Conservation (phyloP, 768 basidiomycete species). For the Tephrocybe sp. region DNA sequence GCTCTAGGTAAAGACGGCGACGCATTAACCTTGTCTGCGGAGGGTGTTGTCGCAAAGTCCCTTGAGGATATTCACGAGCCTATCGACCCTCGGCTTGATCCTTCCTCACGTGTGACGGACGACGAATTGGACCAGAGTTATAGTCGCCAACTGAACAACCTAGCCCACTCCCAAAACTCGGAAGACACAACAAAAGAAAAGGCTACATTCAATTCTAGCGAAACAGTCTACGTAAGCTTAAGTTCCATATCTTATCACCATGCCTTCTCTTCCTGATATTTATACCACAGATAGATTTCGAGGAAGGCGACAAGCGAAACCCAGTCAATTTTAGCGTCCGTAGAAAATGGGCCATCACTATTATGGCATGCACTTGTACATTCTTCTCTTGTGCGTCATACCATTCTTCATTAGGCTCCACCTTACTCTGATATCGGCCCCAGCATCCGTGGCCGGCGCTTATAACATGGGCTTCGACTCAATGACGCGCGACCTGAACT, state of each 20-base stretch:
- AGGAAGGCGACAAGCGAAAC: slow-evolving; percentile 23
- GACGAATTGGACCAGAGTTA: too few species aligned
- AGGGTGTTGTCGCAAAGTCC: background rate
- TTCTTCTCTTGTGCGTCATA: slow-evolving; percentile 41
- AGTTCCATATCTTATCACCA: background rate
- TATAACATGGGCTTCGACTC: slow-evolving; percentile 57
- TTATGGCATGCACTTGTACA: slow-evolving; percentile 48
- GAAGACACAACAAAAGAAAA: background rate
- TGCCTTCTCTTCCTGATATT: background rate
- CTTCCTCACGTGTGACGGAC: too few species aligned
- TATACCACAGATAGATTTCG: slow-evolving; percentile 23
- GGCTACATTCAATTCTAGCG: background rate
- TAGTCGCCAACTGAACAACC: background rate
- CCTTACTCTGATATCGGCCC: background rate
- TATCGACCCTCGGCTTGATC: background rate
- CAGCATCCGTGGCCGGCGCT: slow-evolving; percentile 51
- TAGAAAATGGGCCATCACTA: slow-evolving; percentile 33
- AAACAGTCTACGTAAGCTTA: slow-evolving; percentile 15
- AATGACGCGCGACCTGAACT: slow-evolving; percentile 53
- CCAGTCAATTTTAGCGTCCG: slow-evolving; percentile 20
- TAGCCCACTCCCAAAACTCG: too few species aligned
- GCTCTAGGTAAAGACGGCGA: too few species aligned
- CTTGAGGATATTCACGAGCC: background rate
- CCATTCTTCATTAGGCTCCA: too few species aligned
- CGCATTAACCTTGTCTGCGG: too few species aligned